Base-by-base conservation (phyloP, 305 asterid genomes). In the Fraxinus nigra region DNA sequence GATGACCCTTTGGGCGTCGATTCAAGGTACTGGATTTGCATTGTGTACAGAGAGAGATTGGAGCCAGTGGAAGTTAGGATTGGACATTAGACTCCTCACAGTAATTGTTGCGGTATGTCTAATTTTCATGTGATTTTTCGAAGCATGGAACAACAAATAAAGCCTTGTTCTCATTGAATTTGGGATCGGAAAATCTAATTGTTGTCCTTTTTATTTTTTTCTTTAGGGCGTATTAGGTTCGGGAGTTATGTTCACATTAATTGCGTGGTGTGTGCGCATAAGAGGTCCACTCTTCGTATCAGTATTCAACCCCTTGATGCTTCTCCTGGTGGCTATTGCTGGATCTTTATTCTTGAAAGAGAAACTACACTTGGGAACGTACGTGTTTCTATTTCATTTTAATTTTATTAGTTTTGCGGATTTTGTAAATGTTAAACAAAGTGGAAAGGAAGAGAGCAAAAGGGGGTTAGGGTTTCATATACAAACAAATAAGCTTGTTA, bases 271-370 rank as follows among this genome's bases (percentile, higher is more conserved):
- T 26, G 84, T 94, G 0, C 88, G 89, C 6, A 81, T 88, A 90
- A 89, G 89, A 82, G 97, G 98, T 34, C 98, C 98, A 2, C 84
- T 92, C 32, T 94, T 92, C 69, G 96, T 84, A 24, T 86, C 98
- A 0, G 48, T 85, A 10, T 95, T 95, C 88, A 87, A 84, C 69
- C 98, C 99, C 0, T 32, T 95, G 59, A 6, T 88, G 86, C 97
- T 93, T 10, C 80, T 95, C 59, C 26, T 94, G 54, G 97, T 93
- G 24, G 93, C 97, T 22, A 75, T 91, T 13, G 89, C 82, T 0
- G 98, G 95, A 72, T 87, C 89, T 18, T 87, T 95, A 63, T 75
- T 91, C 14, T 30, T 94, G 86, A 87, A 90, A 8, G 99, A 95
- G 82, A 86, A 81, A 79, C 72, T 94, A 13, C 86, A 88, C 78